These are phyloP conservation scores for Wallemia mellicola DNA, from an alignment of 1,284 basidiomycete species.

Conservation along the genomic window DNA sequence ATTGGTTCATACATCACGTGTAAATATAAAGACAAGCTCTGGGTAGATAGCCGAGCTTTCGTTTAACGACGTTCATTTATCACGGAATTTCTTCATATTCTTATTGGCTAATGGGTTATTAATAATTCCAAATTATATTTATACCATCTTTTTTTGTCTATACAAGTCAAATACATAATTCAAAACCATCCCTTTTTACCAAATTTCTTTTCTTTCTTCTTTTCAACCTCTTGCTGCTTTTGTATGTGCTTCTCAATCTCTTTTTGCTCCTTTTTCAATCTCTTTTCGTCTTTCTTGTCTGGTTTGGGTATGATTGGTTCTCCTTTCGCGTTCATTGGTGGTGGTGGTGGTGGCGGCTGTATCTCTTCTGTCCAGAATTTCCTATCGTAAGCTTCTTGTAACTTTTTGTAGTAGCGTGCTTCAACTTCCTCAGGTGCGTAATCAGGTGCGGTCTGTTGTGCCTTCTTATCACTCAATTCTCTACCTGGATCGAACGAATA, in stretches of 20 bases:
- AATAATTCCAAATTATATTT: no score
- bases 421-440: neutral
- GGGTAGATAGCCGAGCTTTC: no score
- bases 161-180: no score
- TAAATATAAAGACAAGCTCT: neutral
- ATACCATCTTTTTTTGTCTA: no score
- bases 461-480: neutral
- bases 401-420: neutral
- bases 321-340: no score
- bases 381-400: neutral
- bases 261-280: neutral
- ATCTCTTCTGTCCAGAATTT: neutral
- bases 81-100: no score
- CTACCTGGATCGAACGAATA: neutral
- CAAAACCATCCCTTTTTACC: neutral
- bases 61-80: no score
- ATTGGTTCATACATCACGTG: no score
- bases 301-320: no score
- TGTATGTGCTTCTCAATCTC: neutral
- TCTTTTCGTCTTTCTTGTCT: neutral
- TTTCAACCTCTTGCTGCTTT: neutral
- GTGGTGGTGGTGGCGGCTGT: neutral
- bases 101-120: no score
- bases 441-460: neutral
- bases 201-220: neutral